Percentiles rank a stretch among this genome's conserved stretches.
phyloP scores from a whole-genome alignment of 495 filamentous ascomycete genomes.

The Aspergillus haitiensis region DNA sequence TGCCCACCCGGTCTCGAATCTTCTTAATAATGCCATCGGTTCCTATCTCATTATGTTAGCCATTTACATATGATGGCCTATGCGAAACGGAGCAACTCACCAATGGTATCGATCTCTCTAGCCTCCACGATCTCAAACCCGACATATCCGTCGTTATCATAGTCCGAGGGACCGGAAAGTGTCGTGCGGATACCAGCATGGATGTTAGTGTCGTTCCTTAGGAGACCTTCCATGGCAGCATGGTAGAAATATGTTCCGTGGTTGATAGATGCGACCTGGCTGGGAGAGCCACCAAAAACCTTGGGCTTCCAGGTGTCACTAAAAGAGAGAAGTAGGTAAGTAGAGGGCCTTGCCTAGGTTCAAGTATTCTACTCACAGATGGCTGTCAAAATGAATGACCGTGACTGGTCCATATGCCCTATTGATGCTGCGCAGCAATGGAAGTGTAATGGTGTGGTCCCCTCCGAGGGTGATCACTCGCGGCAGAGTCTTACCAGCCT shows the following conservation, averaged over 20 bases:
- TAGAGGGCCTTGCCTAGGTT: not conserved
- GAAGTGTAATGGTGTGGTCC: constrained; percentile 65
- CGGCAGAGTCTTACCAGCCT: constrained; percentile 56
- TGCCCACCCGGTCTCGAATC: constrained; percentile 72
- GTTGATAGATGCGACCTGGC: constrained; percentile 67
- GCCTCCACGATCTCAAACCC: constrained; percentile 83
- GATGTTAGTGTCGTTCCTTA: constrained; percentile 80
- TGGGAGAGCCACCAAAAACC: constrained; percentile 69
- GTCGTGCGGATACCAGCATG: constrained; percentile 85
- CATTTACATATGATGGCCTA: not conserved
- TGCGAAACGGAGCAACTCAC: constrained; percentile 32
- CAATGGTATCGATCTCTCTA: constrained; percentile 75
- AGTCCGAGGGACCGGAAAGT: constrained; percentile 67
- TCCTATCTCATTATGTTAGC: constrained; percentile 23
- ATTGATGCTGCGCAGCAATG: constrained; percentile 63
- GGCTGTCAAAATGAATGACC: constrained; percentile 73
- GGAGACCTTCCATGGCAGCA: constrained; percentile 66
- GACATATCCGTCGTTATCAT: constrained; percentile 79
- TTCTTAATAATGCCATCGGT: constrained; percentile 68
- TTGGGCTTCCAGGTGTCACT: constrained; percentile 67
- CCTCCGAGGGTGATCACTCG: constrained; percentile 69
- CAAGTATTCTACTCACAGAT: constrained; percentile 48
- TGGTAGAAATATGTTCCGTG: constrained; percentile 85
- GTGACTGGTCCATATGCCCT: constrained; percentile 64
- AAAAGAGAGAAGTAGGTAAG: constrained; percentile 7